phyloP scores from a whole-genome alignment of 495 filamentous ascomycete genomes.

The Penicillium dipodomyicola region DNA sequence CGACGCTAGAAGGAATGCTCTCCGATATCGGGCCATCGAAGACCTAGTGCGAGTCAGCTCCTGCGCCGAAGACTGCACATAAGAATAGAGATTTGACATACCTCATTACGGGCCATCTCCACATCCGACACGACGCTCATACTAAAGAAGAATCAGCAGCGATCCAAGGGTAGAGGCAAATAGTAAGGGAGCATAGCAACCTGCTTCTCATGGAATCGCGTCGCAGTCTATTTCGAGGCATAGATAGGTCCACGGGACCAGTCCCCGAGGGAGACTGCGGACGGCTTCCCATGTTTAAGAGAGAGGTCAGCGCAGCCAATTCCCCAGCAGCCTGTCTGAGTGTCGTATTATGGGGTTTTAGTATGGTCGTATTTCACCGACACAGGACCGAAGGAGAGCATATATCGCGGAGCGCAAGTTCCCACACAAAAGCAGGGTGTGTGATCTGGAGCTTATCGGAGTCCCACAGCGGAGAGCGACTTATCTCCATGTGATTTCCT shows the following conservation, averaged over 20 bases:
- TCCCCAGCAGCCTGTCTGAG: not conserved
- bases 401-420: not conserved
- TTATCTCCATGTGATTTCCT: conserved; percentile 8
- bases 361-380: conserved; percentile 1
- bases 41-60: conserved; percentile 53
- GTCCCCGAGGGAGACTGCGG: conserved; percentile 25
- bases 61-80: not conserved
- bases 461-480: conserved; percentile 11
- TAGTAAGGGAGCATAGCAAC: conserved; percentile 28
- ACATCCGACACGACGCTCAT: conserved; percentile 88
- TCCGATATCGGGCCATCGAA: conserved; percentile 94
- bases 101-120: conserved; percentile 98
- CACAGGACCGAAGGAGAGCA: not conserved
- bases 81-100: conserved; percentile 31
- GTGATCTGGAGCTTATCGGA: conserved; percentile 11
- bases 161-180: not conserved
- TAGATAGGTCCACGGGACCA: conserved; percentile 24
- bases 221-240: conserved; percentile 38
- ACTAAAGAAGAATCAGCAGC: conserved; percentile 36
- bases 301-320: not conserved
- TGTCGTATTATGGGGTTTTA: not conserved
- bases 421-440: conserved; percentile 1
- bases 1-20: conserved; percentile 85
- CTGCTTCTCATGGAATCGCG: conserved; percentile 76
- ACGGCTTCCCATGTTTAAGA: conserved; percentile 26